A percentile compares a stretch with the other conserved stretches of the same genome.
phyloP scores from a whole-genome alignment of 2,329 filamentous ascomycete genomes.

The Sordariomycetes sp. region DNA sequence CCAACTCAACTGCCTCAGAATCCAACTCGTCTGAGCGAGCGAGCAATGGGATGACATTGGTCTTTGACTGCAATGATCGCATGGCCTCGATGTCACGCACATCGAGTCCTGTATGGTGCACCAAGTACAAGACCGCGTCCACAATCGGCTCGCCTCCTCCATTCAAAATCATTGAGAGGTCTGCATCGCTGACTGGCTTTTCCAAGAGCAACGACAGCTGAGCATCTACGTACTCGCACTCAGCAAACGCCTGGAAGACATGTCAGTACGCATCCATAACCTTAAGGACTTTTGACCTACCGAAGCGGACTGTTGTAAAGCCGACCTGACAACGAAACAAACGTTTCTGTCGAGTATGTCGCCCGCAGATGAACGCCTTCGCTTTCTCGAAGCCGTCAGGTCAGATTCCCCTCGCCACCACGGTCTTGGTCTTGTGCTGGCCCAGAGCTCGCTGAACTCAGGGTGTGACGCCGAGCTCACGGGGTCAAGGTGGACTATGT shows the following conservation, averaged over 20 bases:
- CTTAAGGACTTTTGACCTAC: slow-evolving; percentile 24
- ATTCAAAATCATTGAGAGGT: slow-evolving; percentile 69
- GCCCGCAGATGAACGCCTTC: slow-evolving; percentile 60
- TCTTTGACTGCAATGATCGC: slow-evolving; percentile 57
- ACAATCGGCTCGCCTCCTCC: slow-evolving; percentile 77
- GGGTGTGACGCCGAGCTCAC: slow-evolving; percentile 24
- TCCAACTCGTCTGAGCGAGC: slow-evolving; percentile 66
- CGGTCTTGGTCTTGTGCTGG: slow-evolving; percentile 77
- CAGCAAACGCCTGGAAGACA: slow-evolving; percentile 31
- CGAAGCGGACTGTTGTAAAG: slow-evolving; percentile 44
- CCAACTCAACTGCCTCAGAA: slow-evolving; percentile 40
- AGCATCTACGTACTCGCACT: slow-evolving; percentile 63
- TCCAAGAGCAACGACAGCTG: slow-evolving; percentile 17
- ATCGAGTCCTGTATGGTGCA: slow-evolving; percentile 44
- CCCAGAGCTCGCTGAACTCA: slow-evolving; percentile 58
- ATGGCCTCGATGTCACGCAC: slow-evolving; percentile 60
- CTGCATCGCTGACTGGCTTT: slow-evolving; percentile 58
- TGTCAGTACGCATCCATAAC: neutral
- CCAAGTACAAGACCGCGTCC: slow-evolving; percentile 76
- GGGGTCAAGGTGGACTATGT: slow-evolving; percentile 89
- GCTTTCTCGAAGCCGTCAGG: slow-evolving; percentile 41
- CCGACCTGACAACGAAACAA: slow-evolving; percentile 83
- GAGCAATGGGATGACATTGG: slow-evolving; percentile 79
- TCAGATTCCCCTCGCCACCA: slow-evolving; percentile 82
- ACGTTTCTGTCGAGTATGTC: slow-evolving; percentile 81